A percentile compares a stretch with the other conserved stretches of the same genome.
Evolutionary conservation across 169 alveolate genomes (phyloP).

Genomic region (Cryptosporidium ubiquitum): DNA sequence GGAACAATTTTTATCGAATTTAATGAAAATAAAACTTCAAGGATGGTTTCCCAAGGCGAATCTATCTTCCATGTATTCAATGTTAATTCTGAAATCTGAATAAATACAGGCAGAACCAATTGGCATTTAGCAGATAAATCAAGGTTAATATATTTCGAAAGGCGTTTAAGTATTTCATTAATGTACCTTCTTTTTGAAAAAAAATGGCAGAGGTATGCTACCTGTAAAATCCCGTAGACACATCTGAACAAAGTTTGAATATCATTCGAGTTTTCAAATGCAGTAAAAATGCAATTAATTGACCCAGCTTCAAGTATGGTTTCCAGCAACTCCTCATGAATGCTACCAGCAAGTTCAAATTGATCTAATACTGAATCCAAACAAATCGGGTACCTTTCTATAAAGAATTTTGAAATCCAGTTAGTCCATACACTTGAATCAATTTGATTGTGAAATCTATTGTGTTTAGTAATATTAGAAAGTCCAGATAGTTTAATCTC

Average conservation of each 20-base stretch:
- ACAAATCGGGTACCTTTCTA: background rate
- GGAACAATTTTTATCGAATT: constrained; percentile 43
- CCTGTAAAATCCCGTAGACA: constrained; percentile 30
- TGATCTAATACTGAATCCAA: background rate
- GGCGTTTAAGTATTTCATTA: constrained; percentile 17
- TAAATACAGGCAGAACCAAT: constrained; percentile 27
- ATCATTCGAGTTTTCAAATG: constrained; percentile 33
- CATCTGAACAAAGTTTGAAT: constrained; percentile 36
- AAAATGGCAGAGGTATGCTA: constrained; percentile 1
- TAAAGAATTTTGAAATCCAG: constrained; percentile 25
- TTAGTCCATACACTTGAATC: constrained; percentile 6
- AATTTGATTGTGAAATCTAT: background rate
- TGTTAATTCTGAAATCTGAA: constrained; percentile 26
- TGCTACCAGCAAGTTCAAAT: background rate
- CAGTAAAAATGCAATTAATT: constrained; percentile 23
- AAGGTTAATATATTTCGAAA: constrained; percentile 18
- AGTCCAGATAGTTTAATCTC: constrained; percentile 24
- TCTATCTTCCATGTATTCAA: constrained; percentile 19
- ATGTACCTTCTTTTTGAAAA: constrained; percentile 12
- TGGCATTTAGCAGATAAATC: constrained; percentile 57
- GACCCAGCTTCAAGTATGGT: background rate
- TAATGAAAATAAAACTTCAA: constrained; percentile 17
- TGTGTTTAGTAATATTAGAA: background rate
- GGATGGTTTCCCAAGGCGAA: constrained; percentile 39
- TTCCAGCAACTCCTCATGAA: constrained; percentile 33